phyloP scores from a whole-genome alignment of 1,284 basidiomycete genomes.

The Ganoderma lucidum region DNA sequence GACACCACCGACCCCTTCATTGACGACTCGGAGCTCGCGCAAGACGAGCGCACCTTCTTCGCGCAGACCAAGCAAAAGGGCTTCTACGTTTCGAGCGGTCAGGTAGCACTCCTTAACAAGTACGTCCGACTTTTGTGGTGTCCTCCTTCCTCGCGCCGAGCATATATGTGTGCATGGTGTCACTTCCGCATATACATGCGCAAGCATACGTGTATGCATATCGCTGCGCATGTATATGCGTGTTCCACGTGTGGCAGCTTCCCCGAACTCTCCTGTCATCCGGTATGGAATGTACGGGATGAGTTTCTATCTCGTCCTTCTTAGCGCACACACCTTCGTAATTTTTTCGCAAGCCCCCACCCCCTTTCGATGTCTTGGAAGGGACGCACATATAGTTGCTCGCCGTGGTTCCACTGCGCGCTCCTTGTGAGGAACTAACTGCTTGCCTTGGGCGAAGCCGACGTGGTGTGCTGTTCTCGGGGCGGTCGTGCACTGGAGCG shows the following conservation, averaged over 20 bases:
- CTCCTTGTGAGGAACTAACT: background rate
- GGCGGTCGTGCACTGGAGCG: background rate
- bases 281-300: background rate
- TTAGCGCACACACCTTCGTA: background rate
- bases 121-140: conserved; percentile 39
- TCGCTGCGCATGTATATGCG: background rate
- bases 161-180: background rate
- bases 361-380: background rate
- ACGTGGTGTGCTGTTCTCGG: background rate
- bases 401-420: background rate
- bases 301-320: background rate
- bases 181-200: background rate
- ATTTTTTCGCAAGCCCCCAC: too few relatives aligned
- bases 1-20: conserved; percentile 95
- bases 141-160: too few relatives aligned
- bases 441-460: background rate
- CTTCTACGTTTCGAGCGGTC: conserved; percentile 90
- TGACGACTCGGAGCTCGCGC: conserved; percentile 93
- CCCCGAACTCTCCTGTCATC: background rate
- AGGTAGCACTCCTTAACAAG: conserved; percentile 86
- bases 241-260: background rate
- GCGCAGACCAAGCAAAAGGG: conserved; percentile 95
- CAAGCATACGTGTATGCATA: background rate
- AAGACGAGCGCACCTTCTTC: conserved; percentile 91
- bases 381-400: background rate